These are phyloP conservation scores for Cystoderma amianthinum DNA, from an alignment of 768 basidiomycete species.

Conservation along the genomic window DNA sequence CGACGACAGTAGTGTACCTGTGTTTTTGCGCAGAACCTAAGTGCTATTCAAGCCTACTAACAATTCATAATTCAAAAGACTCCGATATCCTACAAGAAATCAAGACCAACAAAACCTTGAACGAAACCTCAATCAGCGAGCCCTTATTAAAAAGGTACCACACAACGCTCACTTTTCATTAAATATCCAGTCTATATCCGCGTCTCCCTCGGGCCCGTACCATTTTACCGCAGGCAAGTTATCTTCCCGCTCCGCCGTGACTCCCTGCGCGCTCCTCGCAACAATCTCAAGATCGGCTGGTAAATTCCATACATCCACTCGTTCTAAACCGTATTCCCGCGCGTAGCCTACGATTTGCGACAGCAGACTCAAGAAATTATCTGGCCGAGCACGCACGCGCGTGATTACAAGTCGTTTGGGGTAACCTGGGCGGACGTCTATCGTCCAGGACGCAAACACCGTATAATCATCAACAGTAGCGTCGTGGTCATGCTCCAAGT, in stretches of 20 bases:
- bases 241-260: slow-evolving; percentile 22
- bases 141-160: background rate
- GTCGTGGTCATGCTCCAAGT: background rate
- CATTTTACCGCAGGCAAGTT: slow-evolving; percentile 40
- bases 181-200: slow-evolving; percentile 33
- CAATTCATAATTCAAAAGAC: too few species aligned
- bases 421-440: slow-evolving; percentile 24
- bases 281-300: slow-evolving; percentile 19
- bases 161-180: slow-evolving; percentile 36
- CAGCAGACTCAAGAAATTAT: slow-evolving; percentile 27
- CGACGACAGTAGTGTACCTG: too few species aligned
- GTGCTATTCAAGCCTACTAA: too few species aligned
- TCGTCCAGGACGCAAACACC: slow-evolving; percentile 36
- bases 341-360: slow-evolving; percentile 25
- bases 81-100: too few species aligned
- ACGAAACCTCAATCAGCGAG: background rate
- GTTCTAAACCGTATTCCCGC: slow-evolving; percentile 20
- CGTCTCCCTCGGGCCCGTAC: slow-evolving; percentile 32
- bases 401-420: slow-evolving; percentile 34
- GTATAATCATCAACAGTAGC: slow-evolving; percentile 4
- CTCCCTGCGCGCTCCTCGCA: slow-evolving; percentile 21
- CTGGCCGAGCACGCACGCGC: slow-evolving; percentile 24
- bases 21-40: too few species aligned
- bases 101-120: background rate
- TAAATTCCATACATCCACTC: slow-evolving; percentile 43